Percentiles rank a stretch among this genome's conserved stretches.
Evolutionary conservation across 148 eudicot species (phyloP).

Genomic region (Pharnaceum exiguum): DNA sequence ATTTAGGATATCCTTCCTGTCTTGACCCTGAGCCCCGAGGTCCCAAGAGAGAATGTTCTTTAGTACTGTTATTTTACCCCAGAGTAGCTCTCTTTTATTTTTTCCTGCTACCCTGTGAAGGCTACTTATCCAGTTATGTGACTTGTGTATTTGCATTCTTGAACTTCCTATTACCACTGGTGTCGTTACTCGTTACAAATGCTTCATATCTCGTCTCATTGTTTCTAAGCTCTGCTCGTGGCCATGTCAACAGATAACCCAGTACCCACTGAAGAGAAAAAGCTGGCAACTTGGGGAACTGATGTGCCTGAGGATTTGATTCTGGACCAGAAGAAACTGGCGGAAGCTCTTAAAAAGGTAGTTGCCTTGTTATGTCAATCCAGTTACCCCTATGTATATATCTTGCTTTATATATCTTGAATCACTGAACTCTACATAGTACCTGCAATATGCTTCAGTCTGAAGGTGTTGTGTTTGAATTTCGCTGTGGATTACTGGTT

Average conservation of each 20-base stretch:
- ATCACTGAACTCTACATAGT: not conserved
- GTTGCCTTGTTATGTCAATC: not conserved
- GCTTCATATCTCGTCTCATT: not conserved
- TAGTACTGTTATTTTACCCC: too few relatives aligned
- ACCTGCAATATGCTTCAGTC: not conserved
- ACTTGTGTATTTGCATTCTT: too few relatives aligned
- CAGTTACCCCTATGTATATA: not conserved
- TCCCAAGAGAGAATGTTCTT: too few relatives aligned
- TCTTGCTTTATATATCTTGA: not conserved
- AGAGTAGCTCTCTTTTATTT: too few relatives aligned
- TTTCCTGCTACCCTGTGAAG: too few relatives aligned
- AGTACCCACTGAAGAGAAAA: slow-evolving; percentile 58
- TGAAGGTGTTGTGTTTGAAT: not conserved
- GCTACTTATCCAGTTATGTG: too few relatives aligned
- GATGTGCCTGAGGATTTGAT: slow-evolving; percentile 87
- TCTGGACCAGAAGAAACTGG: slow-evolving; percentile 61
- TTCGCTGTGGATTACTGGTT: not conserved
- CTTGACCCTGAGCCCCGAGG: too few relatives aligned
- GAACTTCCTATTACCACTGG: too few relatives aligned
- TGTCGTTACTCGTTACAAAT: too few relatives aligned
- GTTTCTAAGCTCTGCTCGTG: not conserved
- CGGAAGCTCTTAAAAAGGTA: slow-evolving; percentile 89
- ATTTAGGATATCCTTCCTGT: too few relatives aligned
- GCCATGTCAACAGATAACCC: slow-evolving; percentile 37
- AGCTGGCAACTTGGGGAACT: slow-evolving; percentile 80